phyloP scores from a whole-genome alignment of 208 protist species.

The Acanthamoeba polyphaga region DNA sequence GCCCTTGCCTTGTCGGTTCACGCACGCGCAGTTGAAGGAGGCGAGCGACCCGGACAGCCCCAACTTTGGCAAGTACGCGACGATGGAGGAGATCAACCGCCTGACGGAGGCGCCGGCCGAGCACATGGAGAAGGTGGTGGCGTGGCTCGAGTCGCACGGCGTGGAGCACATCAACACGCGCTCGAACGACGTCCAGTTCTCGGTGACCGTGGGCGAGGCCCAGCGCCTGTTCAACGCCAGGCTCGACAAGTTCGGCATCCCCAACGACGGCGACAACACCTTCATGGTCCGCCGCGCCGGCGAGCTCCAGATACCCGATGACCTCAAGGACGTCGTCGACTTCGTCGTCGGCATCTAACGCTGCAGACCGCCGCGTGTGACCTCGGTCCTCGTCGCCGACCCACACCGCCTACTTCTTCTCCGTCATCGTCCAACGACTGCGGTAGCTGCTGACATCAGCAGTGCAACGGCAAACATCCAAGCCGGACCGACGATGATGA shows the following conservation, averaged over 20 bases:
- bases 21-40: background rate
- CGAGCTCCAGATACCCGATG: constrained; percentile 54
- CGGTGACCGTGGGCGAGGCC: constrained; percentile 49
- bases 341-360: constrained; percentile 30
- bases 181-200: constrained; percentile 37
- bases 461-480: background rate
- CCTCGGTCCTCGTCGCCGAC: background rate
- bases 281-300: constrained; percentile 54
- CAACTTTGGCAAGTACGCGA: constrained; percentile 39
- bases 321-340: constrained; percentile 60
- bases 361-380: background rate
- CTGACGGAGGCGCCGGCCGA: background rate
- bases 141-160: constrained; percentile 29
- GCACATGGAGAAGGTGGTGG: constrained; percentile 52
- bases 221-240: constrained; percentile 44
- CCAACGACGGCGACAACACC: constrained; percentile 24
- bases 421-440: background rate
- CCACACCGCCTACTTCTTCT: background rate
- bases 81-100: constrained; percentile 57
- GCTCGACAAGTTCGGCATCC: constrained; percentile 59
- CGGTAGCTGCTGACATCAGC: background rate
- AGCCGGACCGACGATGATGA: too few species aligned
- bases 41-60: constrained; percentile 62
- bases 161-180: constrained; percentile 34
- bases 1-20: background rate